phyloP scores from a whole-genome alignment of 2,329 filamentous ascomycete species.

The Diaporthe sp. region DNA sequence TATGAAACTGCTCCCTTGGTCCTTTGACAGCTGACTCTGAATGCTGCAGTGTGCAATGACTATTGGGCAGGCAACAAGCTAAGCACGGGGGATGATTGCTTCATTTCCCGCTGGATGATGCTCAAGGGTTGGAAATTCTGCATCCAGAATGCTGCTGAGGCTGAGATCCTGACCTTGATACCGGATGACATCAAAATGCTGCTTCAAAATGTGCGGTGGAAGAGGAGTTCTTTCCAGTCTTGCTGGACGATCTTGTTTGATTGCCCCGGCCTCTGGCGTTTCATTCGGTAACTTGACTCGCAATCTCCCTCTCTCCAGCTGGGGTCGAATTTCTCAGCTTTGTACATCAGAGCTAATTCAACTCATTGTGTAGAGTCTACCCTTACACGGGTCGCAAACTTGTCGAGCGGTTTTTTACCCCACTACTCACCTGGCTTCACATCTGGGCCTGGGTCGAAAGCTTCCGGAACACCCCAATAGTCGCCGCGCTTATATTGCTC shows the following conservation, averaged over 20 bases:
- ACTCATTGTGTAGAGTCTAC: not conserved
- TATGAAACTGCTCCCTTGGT: no score
- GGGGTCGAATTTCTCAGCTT: not conserved
- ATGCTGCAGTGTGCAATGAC: conserved; percentile 25
- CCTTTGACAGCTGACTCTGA: no score
- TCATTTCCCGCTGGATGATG: conserved; percentile 21
- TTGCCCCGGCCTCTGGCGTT: not conserved
- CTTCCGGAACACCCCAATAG: not conserved
- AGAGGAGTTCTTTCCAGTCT: conserved; percentile 18
- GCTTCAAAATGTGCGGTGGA: conserved; percentile 16
- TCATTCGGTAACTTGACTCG: not conserved
- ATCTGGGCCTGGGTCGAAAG: not conserved
- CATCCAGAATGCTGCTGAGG: conserved; percentile 3
- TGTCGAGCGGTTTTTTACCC: not conserved
- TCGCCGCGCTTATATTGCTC: not conserved
- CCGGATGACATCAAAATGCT: not conserved
- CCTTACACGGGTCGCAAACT: conserved; percentile 10
- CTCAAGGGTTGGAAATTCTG: conserved; percentile 2
- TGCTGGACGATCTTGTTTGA: not conserved
- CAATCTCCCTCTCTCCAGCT: no score
- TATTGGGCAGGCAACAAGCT: conserved; percentile 14
- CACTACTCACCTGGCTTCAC: not conserved
- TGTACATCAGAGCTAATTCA: not conserved
- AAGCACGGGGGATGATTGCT: conserved; percentile 17
- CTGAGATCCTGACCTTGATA: conserved; percentile 8